Evolutionary conservation across 768 basidiomycete species (phyloP).

Genomic region (Leccinum arenicola): DNA sequence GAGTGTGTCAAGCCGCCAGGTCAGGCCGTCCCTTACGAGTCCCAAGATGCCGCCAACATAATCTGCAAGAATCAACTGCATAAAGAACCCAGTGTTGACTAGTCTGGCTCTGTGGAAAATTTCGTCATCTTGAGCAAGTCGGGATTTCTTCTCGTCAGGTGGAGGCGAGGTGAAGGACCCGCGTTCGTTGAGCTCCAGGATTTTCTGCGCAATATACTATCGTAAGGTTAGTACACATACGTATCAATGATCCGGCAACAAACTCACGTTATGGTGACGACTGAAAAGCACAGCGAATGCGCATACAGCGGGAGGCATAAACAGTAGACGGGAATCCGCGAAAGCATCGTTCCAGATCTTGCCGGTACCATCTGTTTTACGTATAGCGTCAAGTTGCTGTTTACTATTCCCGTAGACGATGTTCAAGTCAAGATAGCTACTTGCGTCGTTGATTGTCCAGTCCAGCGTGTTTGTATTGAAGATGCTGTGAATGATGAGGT

Average conservation of each 20-base stretch:
- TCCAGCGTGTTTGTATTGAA: slow-evolving; percentile 58
- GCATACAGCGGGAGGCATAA: slow-evolving; percentile 70
- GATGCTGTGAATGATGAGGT: slow-evolving; percentile 69
- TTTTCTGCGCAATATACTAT: slow-evolving; percentile 67
- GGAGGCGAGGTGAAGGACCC: slow-evolving; percentile 38
- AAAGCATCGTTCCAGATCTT: slow-evolving; percentile 65
- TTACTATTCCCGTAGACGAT: slow-evolving; percentile 67
- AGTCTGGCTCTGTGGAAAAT: slow-evolving; percentile 72
- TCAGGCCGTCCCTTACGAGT: slow-evolving; percentile 56
- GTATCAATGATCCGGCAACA: background rate
- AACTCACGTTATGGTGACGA: slow-evolving; percentile 70
- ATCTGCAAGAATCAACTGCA: slow-evolving; percentile 66
- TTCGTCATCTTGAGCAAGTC: slow-evolving; percentile 63
- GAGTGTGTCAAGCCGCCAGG: slow-evolving; percentile 70
- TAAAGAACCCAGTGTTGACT: slow-evolving; percentile 70
- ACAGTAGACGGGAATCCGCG: slow-evolving; percentile 59
- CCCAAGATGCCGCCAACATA: slow-evolving; percentile 76
- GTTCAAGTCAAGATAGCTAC: slow-evolving; percentile 75
- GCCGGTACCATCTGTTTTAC: slow-evolving; percentile 65
- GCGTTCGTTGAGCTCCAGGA: slow-evolving; percentile 67
- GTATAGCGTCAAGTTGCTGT: slow-evolving; percentile 44
- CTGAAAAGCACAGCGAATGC: slow-evolving; percentile 67
- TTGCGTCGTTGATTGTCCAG: slow-evolving; percentile 56
- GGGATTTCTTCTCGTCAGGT: slow-evolving; percentile 15
- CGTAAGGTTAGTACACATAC: slow-evolving; percentile 6